Percentiles rank a stretch among this genome's conserved stretches.
phyloP scores from a whole-genome alignment of 1,139 yeast genomes.

The Wickerhamiella pararugosa region DNA sequence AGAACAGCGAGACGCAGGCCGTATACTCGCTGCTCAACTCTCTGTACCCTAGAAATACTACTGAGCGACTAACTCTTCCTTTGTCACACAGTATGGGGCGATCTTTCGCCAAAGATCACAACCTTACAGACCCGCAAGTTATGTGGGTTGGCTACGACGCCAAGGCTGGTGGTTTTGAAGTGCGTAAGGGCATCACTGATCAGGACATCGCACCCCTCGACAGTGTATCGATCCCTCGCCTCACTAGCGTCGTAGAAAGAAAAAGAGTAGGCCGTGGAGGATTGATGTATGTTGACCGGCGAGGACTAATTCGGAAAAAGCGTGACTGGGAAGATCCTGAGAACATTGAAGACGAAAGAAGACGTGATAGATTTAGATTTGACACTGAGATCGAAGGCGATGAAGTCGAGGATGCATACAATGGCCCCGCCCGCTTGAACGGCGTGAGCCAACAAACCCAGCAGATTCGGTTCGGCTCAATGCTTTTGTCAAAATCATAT shows the following conservation, averaged over 20 bases:
- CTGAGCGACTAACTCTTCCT: conserved; percentile 19
- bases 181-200: conserved; percentile 16
- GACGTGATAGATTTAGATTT: conserved; percentile 56
- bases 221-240: conserved; percentile 19
- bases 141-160: conserved; percentile 14
- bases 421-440: conserved; percentile 57
- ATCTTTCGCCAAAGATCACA: conserved; percentile 18
- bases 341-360: conserved; percentile 48
- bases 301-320: conserved; percentile 31
- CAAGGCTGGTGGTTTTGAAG: conserved; percentile 15
- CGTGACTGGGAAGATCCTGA: conserved; percentile 19
- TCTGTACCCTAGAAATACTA: conserved; percentile 51
- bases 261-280: conserved; percentile 56
- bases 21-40: conserved; percentile 75
- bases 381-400: conserved; percentile 46
- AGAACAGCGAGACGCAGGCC: conserved; percentile 37
- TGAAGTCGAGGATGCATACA: conserved; percentile 38
- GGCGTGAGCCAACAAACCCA: conserved; percentile 80
- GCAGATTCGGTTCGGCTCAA: conserved; percentile 78
- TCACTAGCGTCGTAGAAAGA: conserved; percentile 37
- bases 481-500: conserved; percentile 75
- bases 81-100: conserved; percentile 20
- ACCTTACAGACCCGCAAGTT: conserved; percentile 18
- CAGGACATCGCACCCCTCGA: conserved; percentile 17
- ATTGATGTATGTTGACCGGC: conserved; percentile 59